phyloP scores from a whole-genome alignment of 73 alveolate genomes.

The Tetrahymena elliotti region DNA sequence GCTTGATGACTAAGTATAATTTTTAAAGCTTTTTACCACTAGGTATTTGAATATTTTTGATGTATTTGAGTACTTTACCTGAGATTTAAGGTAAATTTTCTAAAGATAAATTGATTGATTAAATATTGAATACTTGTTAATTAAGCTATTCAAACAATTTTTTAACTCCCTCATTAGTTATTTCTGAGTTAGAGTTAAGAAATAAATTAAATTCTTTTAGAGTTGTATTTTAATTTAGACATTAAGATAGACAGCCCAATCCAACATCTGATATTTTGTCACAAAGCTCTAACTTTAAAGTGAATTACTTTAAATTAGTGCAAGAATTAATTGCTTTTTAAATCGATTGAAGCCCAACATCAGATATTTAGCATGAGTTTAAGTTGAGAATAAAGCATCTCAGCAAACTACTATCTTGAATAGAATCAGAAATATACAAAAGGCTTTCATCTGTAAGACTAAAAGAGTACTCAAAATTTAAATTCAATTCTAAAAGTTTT shows the following conservation, averaged over 20 bases:
- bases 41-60: neutral
- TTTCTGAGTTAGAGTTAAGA: neutral
- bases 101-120: neutral
- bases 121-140: neutral
- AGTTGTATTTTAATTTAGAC: neutral
- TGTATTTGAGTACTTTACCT: neutral
- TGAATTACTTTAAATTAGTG: neutral
- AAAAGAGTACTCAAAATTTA: neutral
- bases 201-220: neutral
- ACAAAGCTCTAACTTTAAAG: neutral
- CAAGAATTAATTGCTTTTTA: neutral
- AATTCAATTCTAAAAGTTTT: neutral
- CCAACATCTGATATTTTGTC: neutral
- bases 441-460: neutral
- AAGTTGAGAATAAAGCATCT: neutral
- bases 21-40: neutral
- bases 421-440: neutral
- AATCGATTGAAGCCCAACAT: neutral
- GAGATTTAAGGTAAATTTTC: neutral
- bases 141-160: neutral
- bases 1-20: neutral
- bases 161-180: neutral
- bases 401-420: neutral
- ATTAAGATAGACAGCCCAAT: neutral
- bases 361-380: neutral